These are phyloP conservation scores for Solanum bukasovii DNA, from an alignment of 257 asterid species.

Conservation along the genomic window DNA sequence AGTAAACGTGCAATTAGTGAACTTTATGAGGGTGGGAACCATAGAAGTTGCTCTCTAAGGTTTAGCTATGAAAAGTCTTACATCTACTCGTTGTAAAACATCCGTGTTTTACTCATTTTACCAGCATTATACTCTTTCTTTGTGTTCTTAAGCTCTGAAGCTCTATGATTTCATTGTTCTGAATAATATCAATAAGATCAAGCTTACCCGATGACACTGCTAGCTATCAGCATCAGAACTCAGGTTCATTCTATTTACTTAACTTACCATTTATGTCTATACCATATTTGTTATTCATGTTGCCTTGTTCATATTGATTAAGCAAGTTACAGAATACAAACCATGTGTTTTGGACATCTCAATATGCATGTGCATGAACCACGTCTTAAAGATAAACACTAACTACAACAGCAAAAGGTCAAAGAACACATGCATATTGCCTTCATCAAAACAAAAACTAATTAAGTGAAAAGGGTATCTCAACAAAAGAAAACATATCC, in stretches of 20 bases:
- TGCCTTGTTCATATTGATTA: neutral
- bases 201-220: neutral
- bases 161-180: neutral
- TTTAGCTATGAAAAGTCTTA: neutral
- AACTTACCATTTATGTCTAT: neutral
- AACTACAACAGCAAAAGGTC: neutral
- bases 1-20: neutral
- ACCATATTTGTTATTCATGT: neutral
- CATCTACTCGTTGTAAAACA: neutral
- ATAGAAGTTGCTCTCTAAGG: neutral
- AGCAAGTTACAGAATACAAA: neutral
- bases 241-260: neutral
- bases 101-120: neutral
- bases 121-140: neutral
- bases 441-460: neutral
- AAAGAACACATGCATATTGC: neutral
- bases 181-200: neutral
- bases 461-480: neutral
- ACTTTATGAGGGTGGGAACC: neutral
- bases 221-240: neutral
- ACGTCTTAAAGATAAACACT: neutral
- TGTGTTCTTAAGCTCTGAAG: neutral
- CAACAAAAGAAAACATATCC: neutral
- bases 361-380: neutral
- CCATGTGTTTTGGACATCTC: neutral